These are phyloP conservation scores for Cercospora citrullina DNA, from an alignment of 2,329 filamentous ascomycete genomes.

Conservation along the genomic window DNA sequence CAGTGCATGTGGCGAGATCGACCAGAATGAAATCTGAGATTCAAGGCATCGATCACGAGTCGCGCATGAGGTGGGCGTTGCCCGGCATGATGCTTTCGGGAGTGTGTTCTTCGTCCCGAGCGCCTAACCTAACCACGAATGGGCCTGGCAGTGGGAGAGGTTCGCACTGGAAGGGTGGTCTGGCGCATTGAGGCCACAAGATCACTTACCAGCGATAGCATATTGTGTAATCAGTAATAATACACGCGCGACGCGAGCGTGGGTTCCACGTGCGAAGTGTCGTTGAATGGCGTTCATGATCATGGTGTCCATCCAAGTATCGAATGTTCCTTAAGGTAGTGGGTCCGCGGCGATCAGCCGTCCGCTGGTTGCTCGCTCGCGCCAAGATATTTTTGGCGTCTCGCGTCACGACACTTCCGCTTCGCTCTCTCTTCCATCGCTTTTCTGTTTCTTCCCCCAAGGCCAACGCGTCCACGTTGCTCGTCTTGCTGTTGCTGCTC, in stretches of 20 bases:
- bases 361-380: too few relatives aligned
- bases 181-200: not conserved
- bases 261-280: not conserved
- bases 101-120: not conserved
- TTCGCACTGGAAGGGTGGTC: not conserved
- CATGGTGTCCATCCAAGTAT: too few relatives aligned
- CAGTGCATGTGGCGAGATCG: not conserved
- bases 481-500: conserved; percentile 14
- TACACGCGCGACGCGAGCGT: not conserved
- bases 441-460: conserved; percentile 1
- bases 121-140: not conserved
- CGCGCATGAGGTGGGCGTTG: not conserved
- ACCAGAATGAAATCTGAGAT: not conserved
- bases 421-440: not conserved
- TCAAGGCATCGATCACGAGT: not conserved
- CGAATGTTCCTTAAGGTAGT: not conserved
- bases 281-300: not conserved
- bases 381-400: conserved; percentile 1
- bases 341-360: not conserved
- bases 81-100: not conserved
- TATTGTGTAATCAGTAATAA: not conserved
- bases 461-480: conserved; percentile 3
- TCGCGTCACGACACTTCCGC: not conserved
- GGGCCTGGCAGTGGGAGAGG: not conserved
- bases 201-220: not conserved